Evolutionary conservation across 2,329 filamentous ascomycete genomes (phyloP), one percentile per base, ranked within the genome.

Genomic region (Cytospora schulzeri): DNA sequence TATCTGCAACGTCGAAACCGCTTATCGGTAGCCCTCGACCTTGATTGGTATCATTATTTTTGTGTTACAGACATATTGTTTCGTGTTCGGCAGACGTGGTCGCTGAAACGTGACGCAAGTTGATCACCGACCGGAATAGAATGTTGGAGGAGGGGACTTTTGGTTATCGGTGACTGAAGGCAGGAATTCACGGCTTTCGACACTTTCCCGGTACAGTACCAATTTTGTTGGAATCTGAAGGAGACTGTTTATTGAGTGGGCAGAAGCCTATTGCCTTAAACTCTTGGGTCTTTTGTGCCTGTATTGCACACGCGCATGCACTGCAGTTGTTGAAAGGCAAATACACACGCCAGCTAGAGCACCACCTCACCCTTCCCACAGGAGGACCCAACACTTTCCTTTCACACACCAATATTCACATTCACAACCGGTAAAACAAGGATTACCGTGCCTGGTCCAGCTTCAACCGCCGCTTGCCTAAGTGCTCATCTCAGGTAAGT

Each of bases 31-130:
- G n/a, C 11, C n/a, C 3, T 14, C 12, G n/a, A 11, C 8, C 3
- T 48, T 48, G 2, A 12, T 48, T 48, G n/a, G 45, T 48, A 19
- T 3, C 33, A 35, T 31, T 60, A 26, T 35, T 35, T 24, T 33
- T 31, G 41, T 51, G 12, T 41, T 62, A 48, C 41, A 38, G 29
- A 51, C 60, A 56, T 14, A 7, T 50, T 12, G 17, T 22, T 26
- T 28, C 26, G 57, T 60, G 28, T 19, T 31, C 50, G 48, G 38
- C 41, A 14, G 38, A 38, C 9, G 52, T 64, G 24, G 54, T 41
- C 51, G 22, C 19, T 55, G 51, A 45, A 61, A 56, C 57, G 62
- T 60, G 38, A 52, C 52, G 41, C 51, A 64, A 38, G n/a, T 19
- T 41, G 51, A 38, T 24, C 50, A 33, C 51, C 35, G 28, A 31